A percentile compares a stretch with the other conserved stretches of the same genome.
These are phyloP conservation scores for Moricandia moricandioides DNA, from an alignment of 345 rosid genomes.

Conservation along the genomic window DNA sequence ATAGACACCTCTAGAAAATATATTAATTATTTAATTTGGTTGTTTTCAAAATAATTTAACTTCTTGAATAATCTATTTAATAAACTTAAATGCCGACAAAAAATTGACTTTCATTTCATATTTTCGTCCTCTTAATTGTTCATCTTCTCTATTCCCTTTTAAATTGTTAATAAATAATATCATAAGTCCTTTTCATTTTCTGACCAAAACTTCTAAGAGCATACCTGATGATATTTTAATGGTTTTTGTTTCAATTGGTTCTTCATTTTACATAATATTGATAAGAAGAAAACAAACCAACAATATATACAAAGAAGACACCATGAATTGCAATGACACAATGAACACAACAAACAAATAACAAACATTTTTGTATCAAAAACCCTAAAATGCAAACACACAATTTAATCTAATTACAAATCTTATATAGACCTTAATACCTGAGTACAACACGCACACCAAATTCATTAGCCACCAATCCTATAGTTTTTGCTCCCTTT, in stretches of 20 bases:
- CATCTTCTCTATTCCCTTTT: no score
- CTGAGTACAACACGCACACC: slow-evolving; percentile 22
- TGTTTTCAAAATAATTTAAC: no score
- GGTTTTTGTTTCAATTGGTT: neutral
- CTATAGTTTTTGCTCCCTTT: slow-evolving; percentile 17
- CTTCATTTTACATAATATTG: neutral
- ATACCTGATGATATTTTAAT: neutral
- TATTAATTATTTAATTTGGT: no score
- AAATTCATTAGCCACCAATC: slow-evolving; percentile 9
- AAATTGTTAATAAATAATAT: no score
- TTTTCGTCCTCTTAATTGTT: no score
- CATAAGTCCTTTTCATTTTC: no score
- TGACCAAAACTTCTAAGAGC: no score
- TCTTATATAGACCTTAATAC: slow-evolving; percentile 11
- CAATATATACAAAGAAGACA: neutral
- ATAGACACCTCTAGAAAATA: no score
- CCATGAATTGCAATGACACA: slow-evolving; percentile 11
- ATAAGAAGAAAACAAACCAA: neutral
- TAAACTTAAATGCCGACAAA: no score
- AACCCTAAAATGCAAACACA: slow-evolving; percentile 15
- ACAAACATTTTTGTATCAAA: slow-evolving; percentile 18
- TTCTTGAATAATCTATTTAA: no score
- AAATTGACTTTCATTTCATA: no score
- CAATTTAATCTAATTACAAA: slow-evolving; percentile 28
- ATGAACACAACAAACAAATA: slow-evolving; percentile 9